Evolutionary conservation across 202 grass and related monocot species (phyloP), one percentile per base, ranked within the genome.

Genomic region (Setaria viridis): DNA sequence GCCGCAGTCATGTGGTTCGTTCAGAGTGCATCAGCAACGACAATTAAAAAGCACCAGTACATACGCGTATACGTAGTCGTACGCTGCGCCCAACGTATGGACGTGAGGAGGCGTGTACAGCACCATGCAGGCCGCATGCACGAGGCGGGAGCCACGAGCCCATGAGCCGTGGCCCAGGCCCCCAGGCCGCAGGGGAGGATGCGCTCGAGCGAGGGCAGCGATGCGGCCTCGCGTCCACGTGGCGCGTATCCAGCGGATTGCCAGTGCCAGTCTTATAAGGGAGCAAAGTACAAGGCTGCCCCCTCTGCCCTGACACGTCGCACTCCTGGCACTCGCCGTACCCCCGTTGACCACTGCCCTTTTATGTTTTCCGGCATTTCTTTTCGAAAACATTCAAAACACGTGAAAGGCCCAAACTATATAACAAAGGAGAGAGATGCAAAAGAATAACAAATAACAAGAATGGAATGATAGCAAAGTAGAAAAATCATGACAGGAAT

Each of bases 121-220:
- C 69, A n/a, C 76, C 85, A 91, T 87, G 85, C 89, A 80, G 55
- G 37, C 62, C 14, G 85, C 89, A 90, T 83, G 88, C 67, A 83
- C 50, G 33, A 79, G 60, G 88, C 84, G 84, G 80, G 88, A 90
- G 79, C 43, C 43, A 46, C 43, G 43, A 10, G 39, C 3, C 39
- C 39, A 41, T 5, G 39, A 41, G 8, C 43, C 43, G 8, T 7
- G 43, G 43, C 43, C 43, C 43, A 46, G 6, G 7, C 43, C 39
- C 39, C 39, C 39, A 41, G 5, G 8, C 43, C 43, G 6, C 43
- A 9, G 6, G 43, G 43, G 8, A 46, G 0, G 43, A 46, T 10
- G 13, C 5, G 11, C 53, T 0, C 11, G 20, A 62, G 53, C n/a
- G 6, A 77, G 37, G 78, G 83, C 65, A 11, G 37, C 2, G 88